Evolutionary conservation across 2,329 filamentous ascomycete genomes (phyloP), one percentile per base, ranked within the genome.

Genomic region (Ophiostoma sp.): DNA sequence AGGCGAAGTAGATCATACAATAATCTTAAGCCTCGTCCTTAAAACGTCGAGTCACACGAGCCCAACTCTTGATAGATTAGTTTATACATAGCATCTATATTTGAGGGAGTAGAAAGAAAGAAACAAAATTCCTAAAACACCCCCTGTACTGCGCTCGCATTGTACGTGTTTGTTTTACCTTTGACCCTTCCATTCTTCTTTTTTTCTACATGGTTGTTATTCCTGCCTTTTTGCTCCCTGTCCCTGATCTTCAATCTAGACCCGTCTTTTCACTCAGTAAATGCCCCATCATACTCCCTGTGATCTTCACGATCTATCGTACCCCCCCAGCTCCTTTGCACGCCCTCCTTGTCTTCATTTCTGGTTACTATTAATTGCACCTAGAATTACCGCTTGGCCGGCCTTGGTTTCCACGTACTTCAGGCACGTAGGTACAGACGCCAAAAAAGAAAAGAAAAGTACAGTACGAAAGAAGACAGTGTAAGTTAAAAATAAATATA

Each of bases 201-300:
- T 27, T 57, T 27, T 31, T 57, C 23, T 27, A 57, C 52, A 57
- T 57, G 52, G n/a, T 57, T 57, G 17, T 27, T 57, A 57, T 57
- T 57, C 23, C 23, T 57, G 4, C 52, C n/a, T 57, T 27, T n/a
- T 35, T 35, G 60, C 60, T 64, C 31, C 60, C 60, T 64, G 60
- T 64, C 60, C 60, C 60, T 64, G 60, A 64, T 64, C 60, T 36
- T 15, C 60, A 64, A 20, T 64, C 60, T 64, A 35, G 60, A 35
- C 60, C 60, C 60, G 27, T 64, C 60, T 64, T 64, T 64, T 13
- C 8, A 41, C 11, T 41, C 39, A 13, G 3, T 64, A 36, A 15
- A 64, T 10, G 60, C 27, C 8, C 60, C 27, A 57, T n/a, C 23
- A 27, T 27, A 5, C 52, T 57, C 52, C 23, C n/a, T 57, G 52